These are phyloP conservation scores for Actinomucor elegans DNA, from an alignment of 371 early-diverging fungal species.

Conservation along the genomic window DNA sequence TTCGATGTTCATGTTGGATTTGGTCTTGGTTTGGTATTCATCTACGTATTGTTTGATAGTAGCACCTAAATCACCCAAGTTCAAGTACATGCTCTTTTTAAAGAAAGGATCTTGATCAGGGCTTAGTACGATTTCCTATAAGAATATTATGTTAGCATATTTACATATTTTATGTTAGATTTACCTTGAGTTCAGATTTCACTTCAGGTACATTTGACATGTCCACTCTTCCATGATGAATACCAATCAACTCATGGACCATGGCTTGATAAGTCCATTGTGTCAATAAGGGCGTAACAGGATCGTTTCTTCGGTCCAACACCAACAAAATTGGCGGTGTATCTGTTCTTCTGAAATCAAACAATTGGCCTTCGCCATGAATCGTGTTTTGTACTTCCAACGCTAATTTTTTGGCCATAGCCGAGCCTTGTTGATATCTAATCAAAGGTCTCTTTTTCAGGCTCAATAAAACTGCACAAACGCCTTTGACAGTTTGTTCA, in stretches of 20 bases:
- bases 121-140: constrained; percentile 88
- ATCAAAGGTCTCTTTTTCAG: constrained; percentile 90
- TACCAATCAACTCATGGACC: constrained; percentile 96
- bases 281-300: constrained; percentile 94
- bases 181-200: constrained; percentile 78
- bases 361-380: constrained; percentile 78
- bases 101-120: constrained; percentile 91
- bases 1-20: constrained; percentile 88
- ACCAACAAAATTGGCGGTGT: constrained; percentile 88
- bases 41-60: constrained; percentile 93
- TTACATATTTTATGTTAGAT: not conserved
- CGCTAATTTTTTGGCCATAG: constrained; percentile 81
- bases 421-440: constrained; percentile 79
- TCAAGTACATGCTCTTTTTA: constrained; percentile 83
- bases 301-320: constrained; percentile 95
- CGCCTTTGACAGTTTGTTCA: constrained; percentile 74
- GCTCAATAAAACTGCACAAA: constrained; percentile 76
- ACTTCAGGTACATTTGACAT: constrained; percentile 81
- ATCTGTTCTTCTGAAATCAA: constrained; percentile 79
- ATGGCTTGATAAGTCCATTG: constrained; percentile 99
- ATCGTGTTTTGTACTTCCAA: constrained; percentile 79
- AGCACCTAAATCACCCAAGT: constrained; percentile 93
- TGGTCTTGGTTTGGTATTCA: constrained; percentile 87
- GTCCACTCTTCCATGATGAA: constrained; percentile 93
- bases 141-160: no score